Conservation (phyloP, 2,329 filamentous ascomycete genomes). For the Xylaria sp. region DNA sequence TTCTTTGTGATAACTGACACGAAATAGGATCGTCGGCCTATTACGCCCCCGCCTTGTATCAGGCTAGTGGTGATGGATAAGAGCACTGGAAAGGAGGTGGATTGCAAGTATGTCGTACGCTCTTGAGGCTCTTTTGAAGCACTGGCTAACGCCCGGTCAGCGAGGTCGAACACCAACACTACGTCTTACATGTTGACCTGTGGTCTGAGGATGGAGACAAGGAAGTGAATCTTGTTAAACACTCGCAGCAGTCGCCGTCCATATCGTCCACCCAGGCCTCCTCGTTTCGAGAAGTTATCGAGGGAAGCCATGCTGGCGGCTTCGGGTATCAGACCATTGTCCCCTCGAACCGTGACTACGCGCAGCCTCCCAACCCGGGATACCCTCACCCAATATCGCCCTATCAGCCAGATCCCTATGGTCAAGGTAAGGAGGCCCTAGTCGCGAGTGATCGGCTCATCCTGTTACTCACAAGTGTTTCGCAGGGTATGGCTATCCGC, state of each 20-base stretch:
- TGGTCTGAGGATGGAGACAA: conserved; percentile 67
- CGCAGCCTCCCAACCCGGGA: conserved; percentile 27
- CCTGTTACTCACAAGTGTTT: conserved; percentile 11
- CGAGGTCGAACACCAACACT: conserved; percentile 37
- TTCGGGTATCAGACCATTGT: conserved; percentile 37
- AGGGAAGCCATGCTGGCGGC: conserved; percentile 29
- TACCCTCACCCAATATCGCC: conserved; percentile 34
- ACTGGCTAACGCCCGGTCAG: conserved; percentile 18
- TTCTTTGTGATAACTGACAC: conserved; percentile 18
- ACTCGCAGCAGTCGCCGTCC: conserved; percentile 68
- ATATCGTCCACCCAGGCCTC: conserved; percentile 81
- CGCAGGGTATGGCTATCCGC: conserved; percentile 34
- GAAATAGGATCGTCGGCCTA: conserved; percentile 82
- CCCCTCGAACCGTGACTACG: conserved; percentile 34
- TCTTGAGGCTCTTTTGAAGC: conserved; percentile 3
- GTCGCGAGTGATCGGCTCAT: neutral
- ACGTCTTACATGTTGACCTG: conserved; percentile 61
- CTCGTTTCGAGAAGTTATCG: conserved; percentile 58
- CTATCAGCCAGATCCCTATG: conserved; percentile 34
- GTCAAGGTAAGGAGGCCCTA: conserved; percentile 29
- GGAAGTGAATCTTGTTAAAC: conserved; percentile 68
- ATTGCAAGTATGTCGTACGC: conserved; percentile 68
- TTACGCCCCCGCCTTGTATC: conserved; percentile 93
- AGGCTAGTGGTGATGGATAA: conserved; percentile 78
- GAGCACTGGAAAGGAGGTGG: conserved; percentile 76